Evolutionary conservation across 2,329 filamentous ascomycete genomes (phyloP).

Genomic region (Thelonectria discophora): DNA sequence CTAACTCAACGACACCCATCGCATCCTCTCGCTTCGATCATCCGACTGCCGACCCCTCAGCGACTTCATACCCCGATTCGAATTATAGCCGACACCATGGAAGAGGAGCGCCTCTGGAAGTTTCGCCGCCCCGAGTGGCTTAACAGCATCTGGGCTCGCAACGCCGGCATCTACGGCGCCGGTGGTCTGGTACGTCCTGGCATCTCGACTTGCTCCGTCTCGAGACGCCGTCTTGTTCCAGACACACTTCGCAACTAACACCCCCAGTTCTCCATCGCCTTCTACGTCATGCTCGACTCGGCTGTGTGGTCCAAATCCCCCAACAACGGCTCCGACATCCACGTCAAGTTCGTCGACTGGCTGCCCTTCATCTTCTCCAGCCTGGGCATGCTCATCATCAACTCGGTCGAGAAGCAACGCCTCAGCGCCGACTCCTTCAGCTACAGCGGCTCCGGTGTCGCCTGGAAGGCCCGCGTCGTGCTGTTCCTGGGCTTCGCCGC

Average conservation of each 20-base stretch:
- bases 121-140: constrained; percentile 73
- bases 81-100: constrained; percentile 52
- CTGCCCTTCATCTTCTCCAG: constrained; percentile 73
- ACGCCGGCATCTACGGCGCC: constrained; percentile 69
- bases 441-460: constrained; percentile 70
- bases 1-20: constrained; percentile 25
- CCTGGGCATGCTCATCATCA: constrained; percentile 76
- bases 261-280: constrained; percentile 69
- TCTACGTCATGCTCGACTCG: constrained; percentile 74
- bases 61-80: background rate
- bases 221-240: background rate
- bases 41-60: background rate
- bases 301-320: constrained; percentile 72
- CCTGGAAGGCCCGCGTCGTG: constrained; percentile 74
- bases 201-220: background rate
- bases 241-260: constrained; percentile 26
- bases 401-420: constrained; percentile 73
- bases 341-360: constrained; percentile 76
- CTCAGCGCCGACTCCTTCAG: constrained; percentile 70
- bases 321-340: constrained; percentile 66
- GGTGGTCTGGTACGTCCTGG: constrained; percentile 66
- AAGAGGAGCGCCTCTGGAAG: constrained; percentile 74
- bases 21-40: constrained; percentile 20
- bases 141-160: constrained; percentile 70
- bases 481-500: constrained; percentile 73